A percentile compares a stretch with the other conserved stretches of the same genome.
phyloP scores from a whole-genome alignment of 257 asterid genomes.

The Coffea eugenioides region DNA sequence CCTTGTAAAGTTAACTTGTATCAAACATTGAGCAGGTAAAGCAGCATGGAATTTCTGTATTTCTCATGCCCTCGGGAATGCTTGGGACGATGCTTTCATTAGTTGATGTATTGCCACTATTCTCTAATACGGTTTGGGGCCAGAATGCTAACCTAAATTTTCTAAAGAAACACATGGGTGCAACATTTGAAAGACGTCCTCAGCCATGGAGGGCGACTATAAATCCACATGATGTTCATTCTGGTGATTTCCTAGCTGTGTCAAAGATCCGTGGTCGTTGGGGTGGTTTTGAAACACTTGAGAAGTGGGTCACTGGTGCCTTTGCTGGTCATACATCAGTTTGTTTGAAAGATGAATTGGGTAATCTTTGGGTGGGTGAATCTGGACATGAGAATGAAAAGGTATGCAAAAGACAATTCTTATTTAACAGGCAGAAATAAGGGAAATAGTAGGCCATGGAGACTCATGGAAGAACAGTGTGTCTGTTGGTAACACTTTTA shows the following conservation, averaged over 20 bases:
- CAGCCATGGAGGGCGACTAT: slow-evolving; percentile 66
- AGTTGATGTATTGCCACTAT: slow-evolving; percentile 92
- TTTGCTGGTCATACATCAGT: slow-evolving; percentile 99
- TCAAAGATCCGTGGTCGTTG: slow-evolving; percentile 99
- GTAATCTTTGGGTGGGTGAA: slow-evolving; percentile 96
- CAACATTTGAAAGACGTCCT: slow-evolving; percentile 72
- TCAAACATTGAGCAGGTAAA: slow-evolving; percentile 63
- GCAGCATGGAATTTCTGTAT: slow-evolving; percentile 92
- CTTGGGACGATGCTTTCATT: slow-evolving; percentile 90
- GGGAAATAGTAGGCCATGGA: neutral
- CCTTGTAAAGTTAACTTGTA: neutral
- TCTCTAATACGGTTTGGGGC: slow-evolving; percentile 97
- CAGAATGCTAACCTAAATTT: slow-evolving; percentile 91
- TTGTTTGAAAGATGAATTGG: slow-evolving; percentile 86
- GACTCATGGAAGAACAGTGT: neutral
- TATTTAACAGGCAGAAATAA: neutral
- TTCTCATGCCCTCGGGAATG: slow-evolving; percentile 99
- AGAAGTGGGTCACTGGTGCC: slow-evolving; percentile 99
- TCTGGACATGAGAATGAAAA: slow-evolving; percentile 98
- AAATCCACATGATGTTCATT: slow-evolving; percentile 80
- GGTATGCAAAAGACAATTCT: slow-evolving; percentile 37
- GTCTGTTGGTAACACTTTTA: neutral
- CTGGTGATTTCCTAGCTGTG: slow-evolving; percentile 94
- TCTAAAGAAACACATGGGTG: slow-evolving; percentile 93
- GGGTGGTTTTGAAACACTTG: slow-evolving; percentile 99